Evolutionary conservation across 78 protist species (phyloP), one percentile per base, ranked within the genome.

Genomic region (Polysphondylium violaceum): DNA sequence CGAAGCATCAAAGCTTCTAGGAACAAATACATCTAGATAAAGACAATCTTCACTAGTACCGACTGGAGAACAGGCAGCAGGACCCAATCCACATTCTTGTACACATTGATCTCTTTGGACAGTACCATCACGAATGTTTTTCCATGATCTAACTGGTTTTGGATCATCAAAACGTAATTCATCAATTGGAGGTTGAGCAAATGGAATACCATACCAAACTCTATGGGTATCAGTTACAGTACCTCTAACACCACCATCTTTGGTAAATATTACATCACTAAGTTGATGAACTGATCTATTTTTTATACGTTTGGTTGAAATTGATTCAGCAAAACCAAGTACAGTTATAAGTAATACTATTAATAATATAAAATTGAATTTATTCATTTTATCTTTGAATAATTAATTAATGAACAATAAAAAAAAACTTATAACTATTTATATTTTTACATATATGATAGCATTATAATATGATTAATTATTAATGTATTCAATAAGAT

Each of bases 21-120:
- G 76, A 3, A 43, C 76, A 44, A 69, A 69, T 23, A 69, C 59
- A 69, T 69, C 61, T 17, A 71, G 19, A 50, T 71, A 71, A 12
- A 71, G 25, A 71, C 77, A 71, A 71, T 71, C 77, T 71, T 71
- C 77, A 29, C 44, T 29, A 1, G 77, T 71, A 50, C 61, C 61
- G 31, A 50, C 44, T 25, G n/a, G 27, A 29, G 77, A 50, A 17
- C 77, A 71, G 16, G 63, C 61, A 19, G 50, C 63, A 29, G 23
- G 23, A 31, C 27, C 27, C 0, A 51, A 6, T 8, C 7, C 5
- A 71, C 77, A 71, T 11, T 19, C 8, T 71, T 71, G 77, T 31
- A 29, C 25, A 50, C 77, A 71, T 71, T 50, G 44, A 21, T 27
- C 7, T 35, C 33, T 44, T 72, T 44, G 78, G 2, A 2, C 2